Evolutionary conservation across 164 flowering plant genomes (phyloP).

Genomic region (Vitis amurensis): DNA sequence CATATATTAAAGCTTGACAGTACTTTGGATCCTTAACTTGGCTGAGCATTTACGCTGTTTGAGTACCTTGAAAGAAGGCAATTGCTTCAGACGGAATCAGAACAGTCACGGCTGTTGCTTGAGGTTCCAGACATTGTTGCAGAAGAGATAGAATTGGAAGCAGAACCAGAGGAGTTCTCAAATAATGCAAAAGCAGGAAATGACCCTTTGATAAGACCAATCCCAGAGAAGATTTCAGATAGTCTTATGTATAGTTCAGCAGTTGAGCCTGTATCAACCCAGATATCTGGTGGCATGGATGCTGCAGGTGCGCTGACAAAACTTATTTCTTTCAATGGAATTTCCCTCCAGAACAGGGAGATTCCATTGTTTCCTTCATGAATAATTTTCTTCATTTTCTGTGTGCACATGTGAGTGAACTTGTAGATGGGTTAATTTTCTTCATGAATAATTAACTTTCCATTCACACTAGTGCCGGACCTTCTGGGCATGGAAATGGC

Average conservation of each 20-base stretch:
- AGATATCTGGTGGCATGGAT: not conserved
- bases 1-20: too few species aligned
- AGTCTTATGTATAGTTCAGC: not conserved
- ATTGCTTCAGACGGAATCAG: constrained; percentile 29
- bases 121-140: constrained; percentile 35
- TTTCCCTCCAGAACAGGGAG: not conserved
- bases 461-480: too few species aligned
- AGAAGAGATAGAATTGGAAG: constrained; percentile 17
- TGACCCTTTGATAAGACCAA: constrained; percentile 3
- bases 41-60: constrained; percentile 11
- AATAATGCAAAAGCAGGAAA: constrained; percentile 11
- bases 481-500: too few species aligned
- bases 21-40: constrained; percentile 26
- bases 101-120: constrained; percentile 27
- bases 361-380: too few species aligned
- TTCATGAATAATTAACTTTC: too few species aligned
- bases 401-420: too few species aligned
- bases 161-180: not conserved
- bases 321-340: not conserved
- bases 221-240: constrained; percentile 7
- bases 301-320: constrained; percentile 14
- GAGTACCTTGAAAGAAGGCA: constrained; percentile 29
- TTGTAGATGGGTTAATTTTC: too few species aligned
- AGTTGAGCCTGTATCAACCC: not conserved
- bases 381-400: too few species aligned